Conservation (phyloP, 768 basidiomycete genomes). For the Mycena filopes region DNA sequence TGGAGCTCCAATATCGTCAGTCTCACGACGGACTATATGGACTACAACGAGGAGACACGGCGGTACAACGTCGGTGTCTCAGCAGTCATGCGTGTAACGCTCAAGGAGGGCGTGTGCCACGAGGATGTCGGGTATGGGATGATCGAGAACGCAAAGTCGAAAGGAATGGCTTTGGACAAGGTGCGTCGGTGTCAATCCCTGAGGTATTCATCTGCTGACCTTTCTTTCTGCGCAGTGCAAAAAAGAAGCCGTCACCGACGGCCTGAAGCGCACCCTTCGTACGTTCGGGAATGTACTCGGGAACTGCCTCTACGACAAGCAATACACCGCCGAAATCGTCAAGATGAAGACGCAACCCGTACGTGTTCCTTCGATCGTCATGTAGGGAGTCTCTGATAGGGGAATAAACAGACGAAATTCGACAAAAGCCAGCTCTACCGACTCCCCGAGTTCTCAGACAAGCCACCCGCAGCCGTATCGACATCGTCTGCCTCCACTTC, state of each 20-base stretch:
- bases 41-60: slow-evolving; percentile 73
- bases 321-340: slow-evolving; percentile 82
- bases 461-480: slow-evolving; percentile 10
- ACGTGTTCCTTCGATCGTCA: slow-evolving; percentile 44
- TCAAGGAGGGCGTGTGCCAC: slow-evolving; percentile 89
- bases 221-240: slow-evolving; percentile 73
- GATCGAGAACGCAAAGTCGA: slow-evolving; percentile 86
- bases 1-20: slow-evolving; percentile 87
- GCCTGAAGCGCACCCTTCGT: slow-evolving; percentile 87
- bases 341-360: slow-evolving; percentile 91
- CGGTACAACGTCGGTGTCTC: slow-evolving; percentile 81
- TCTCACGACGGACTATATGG: slow-evolving; percentile 82
- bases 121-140: slow-evolving; percentile 96
- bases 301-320: slow-evolving; percentile 97
- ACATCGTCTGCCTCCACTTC: slow-evolving; percentile 6
- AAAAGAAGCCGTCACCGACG: slow-evolving; percentile 98
- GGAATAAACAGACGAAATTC: slow-evolving; percentile 67
- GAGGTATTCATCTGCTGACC: not conserved
- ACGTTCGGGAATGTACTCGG: slow-evolving; percentile 96
- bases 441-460: slow-evolving; percentile 14
- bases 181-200: no score
- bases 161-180: slow-evolving; percentile 91
- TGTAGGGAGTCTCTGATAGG: not conserved
- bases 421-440: slow-evolving; percentile 75
- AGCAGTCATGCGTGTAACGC: slow-evolving; percentile 86